These are phyloP conservation scores for Hypoxylon sp. DNA, from an alignment of 2,329 filamentous ascomycete species.

Conservation along the genomic window DNA sequence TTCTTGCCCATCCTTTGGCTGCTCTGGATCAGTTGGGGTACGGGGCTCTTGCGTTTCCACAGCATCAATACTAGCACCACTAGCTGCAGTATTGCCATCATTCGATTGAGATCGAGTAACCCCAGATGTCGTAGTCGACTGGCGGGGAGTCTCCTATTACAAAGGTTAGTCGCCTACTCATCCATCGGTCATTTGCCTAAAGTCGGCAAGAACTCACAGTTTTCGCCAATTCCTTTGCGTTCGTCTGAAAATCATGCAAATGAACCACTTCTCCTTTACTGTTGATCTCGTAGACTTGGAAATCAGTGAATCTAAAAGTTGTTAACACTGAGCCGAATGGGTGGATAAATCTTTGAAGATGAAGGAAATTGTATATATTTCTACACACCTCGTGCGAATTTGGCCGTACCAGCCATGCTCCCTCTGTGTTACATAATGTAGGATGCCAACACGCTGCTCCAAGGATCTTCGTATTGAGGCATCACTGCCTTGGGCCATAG, in stretches of 20 bases:
- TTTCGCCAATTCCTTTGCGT: slow-evolving; percentile 50
- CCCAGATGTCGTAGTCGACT: slow-evolving; percentile 21
- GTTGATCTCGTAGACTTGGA: slow-evolving; percentile 90
- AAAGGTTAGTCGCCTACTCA: slow-evolving; percentile 10
- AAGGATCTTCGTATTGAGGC: slow-evolving; percentile 51
- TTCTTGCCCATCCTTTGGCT: slow-evolving; percentile 19
- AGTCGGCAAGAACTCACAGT: slow-evolving; percentile 33
- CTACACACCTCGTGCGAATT: slow-evolving; percentile 60
- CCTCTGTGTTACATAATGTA: slow-evolving; percentile 58
- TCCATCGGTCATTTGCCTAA: background rate
- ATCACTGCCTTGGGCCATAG: slow-evolving; percentile 55
- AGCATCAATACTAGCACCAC: background rate
- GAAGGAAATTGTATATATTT: background rate
- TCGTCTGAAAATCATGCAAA: slow-evolving; percentile 66
- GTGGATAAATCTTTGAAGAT: slow-evolving; percentile 1
- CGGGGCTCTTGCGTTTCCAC: slow-evolving; percentile 7
- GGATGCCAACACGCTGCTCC: slow-evolving; percentile 59
- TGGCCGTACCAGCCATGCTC: slow-evolving; percentile 62
- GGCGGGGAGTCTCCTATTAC: slow-evolving; percentile 24
- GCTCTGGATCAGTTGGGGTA: slow-evolving; percentile 12
- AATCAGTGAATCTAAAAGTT: slow-evolving; percentile 82
- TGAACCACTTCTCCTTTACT: slow-evolving; percentile 83
- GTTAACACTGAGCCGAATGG: slow-evolving; percentile 30
- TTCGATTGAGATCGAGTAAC: slow-evolving; percentile 12
- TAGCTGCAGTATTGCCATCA: background rate